A percentile compares a stretch with the other conserved stretches of the same genome.
Conservation (phyloP, 176 grass and related monocot genomes). For the Zea luxurians region DNA sequence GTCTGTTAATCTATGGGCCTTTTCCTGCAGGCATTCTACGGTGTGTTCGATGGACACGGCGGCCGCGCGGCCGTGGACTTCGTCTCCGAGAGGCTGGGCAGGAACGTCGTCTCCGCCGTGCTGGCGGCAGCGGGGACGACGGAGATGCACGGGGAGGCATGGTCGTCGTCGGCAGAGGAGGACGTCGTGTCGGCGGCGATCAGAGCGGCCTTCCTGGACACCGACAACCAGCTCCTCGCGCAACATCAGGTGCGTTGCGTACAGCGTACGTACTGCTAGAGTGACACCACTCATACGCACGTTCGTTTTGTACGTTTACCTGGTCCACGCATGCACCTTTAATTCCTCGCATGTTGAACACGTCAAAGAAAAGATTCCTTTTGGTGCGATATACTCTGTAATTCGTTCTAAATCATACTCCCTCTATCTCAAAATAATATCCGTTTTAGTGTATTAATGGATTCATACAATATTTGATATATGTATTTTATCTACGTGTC, state of each 20-base stretch:
- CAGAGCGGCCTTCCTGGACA: slow-evolving; percentile 60
- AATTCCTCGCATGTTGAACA: too few species aligned
- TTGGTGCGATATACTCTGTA: too few species aligned
- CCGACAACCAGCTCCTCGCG: slow-evolving; percentile 65
- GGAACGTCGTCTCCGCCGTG: slow-evolving; percentile 58
- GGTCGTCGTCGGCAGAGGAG: background rate
- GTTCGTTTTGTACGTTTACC: too few species aligned
- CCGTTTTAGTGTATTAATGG: too few species aligned
- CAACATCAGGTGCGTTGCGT: slow-evolving; percentile 34
- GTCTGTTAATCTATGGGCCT: background rate
- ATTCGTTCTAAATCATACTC: too few species aligned
- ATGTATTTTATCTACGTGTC: too few species aligned
- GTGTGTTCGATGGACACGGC: slow-evolving; percentile 87
- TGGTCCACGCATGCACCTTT: too few species aligned
- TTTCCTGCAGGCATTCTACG: slow-evolving; percentile 68
- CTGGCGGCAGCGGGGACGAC: slow-evolving; percentile 1
- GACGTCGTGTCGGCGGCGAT: slow-evolving; percentile 50
- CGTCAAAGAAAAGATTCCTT: too few species aligned
- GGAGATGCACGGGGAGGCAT: background rate
- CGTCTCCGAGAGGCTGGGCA: slow-evolving; percentile 54
- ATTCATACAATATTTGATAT: too few species aligned
- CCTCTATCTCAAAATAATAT: too few species aligned
- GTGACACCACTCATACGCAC: too few species aligned
- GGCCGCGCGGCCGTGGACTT: slow-evolving; percentile 79
- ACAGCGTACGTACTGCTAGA: background rate